Base-by-base conservation (phyloP, 2,329 filamentous ascomycete genomes). In the Claviceps sp. region DNA sequence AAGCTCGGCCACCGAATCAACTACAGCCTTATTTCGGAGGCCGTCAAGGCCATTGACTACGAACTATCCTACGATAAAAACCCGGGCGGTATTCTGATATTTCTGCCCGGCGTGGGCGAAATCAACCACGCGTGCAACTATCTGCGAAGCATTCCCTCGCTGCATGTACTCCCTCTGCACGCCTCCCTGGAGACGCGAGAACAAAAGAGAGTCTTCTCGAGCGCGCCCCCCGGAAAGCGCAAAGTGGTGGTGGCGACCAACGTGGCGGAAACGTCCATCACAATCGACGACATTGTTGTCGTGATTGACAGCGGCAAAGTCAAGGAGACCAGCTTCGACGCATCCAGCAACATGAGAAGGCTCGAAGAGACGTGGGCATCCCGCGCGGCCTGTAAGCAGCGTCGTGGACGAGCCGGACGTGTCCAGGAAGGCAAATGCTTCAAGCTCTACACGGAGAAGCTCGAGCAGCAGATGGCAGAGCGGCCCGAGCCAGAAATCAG, bases 251-350 rank as follows among this genome's bases (percentile, higher is more conserved):
- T 91, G 6, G 88, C 93, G 1, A 98, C 93, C 45, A 98, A 98
- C 61, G 91, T 98, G 2, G 93, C 93, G 2, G 93, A 98, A 66
- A 98, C 93, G 0, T 97, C 93, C 2, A 97, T 98, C 64, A 98
- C 93, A 0, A 98, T 98, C 54, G 90, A 96, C 63, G 93, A 98
- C 63, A 87, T 98, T 50, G 86, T 97, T 2, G 91, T 88, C 2
- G 93, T 98, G 45, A 91, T 98, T 56, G 93, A 98, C 65, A 93
- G 86, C 11, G 93, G 93, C 29, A 83, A 88, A 50, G 93, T 98
- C 54, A 98, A 98, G 64, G 91, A 98, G 67, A 98, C 90, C 0
- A 91, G 87, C 63, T 97, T 90, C 60, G 93, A 97, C 64, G 81
- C 88, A 0, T 79, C 85, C 56, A 95, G 85, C 64, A 95, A 95